Evolutionary conservation across 2,329 filamentous ascomycete species (phyloP), one percentile per base, ranked within the genome.

Genomic region (Stachybotrys chlorohalonatus): DNA sequence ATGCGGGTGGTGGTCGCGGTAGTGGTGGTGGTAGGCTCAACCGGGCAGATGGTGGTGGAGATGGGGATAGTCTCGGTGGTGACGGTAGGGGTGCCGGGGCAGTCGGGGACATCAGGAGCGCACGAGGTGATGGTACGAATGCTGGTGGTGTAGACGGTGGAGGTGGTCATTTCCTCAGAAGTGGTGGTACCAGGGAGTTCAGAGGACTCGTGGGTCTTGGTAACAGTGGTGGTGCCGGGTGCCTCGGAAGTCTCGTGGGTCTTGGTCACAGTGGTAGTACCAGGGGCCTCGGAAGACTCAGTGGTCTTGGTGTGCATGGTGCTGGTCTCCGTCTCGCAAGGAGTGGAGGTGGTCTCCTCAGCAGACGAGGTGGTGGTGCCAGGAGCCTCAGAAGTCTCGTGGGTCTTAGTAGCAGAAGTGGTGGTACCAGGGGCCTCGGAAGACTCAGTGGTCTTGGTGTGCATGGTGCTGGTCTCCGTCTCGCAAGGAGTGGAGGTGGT

Each of bases 41-140:
- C 53, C 31, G 53, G 53, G 64, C 65, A 62, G 58, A 63, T 53
- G 52, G 60, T 63, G 60, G 60, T 64, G 57, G 64, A 60, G 55
- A 57, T 13, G 31, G 54, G 54, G 24, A 55, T 39, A 9, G 59
- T 58, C 49, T 54, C 52, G 46, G 57, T 61, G 49, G 53, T 56
- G 52, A 56, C 49, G 46, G 6, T 47, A n/a, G n/a, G 7, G 16
- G 15, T 24, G 16, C 46, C 46, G 0, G 62, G 60, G 30, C 62
- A 64, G 16, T 64, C 47, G 1, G 62, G 59, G 11, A 60, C 51
- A 13, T 59, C 57, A 1, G 62, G 57, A 16, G 55, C 32, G 24
- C 59, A 62, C 45, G 49, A 55, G 3, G 62, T 64, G 31, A 63
- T 52, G 3, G 62, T 63, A 11, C 56, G 57, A 52, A 63, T 46